These are phyloP conservation scores for Chlorella ohadii DNA, from an alignment of 139 green algal genomes.

Conservation along the genomic window DNA sequence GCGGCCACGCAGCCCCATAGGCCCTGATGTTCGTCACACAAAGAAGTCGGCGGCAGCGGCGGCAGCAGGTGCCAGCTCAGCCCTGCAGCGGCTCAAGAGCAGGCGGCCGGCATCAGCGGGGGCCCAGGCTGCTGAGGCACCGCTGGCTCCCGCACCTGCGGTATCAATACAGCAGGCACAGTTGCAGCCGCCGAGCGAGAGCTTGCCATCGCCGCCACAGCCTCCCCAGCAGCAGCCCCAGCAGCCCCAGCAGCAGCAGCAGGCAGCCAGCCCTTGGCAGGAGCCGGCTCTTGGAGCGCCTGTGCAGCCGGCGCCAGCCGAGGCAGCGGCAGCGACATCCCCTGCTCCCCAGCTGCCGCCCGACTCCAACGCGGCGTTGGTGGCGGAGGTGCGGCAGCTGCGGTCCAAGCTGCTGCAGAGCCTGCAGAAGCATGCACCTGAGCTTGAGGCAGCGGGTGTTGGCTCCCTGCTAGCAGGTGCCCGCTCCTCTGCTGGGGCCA, in stretches of 20 bases:
- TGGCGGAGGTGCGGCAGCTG: constrained; percentile 21
- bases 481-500: neutral
- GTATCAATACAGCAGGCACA: no score
- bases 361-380: constrained; percentile 19
- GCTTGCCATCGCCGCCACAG: neutral
- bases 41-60: constrained; percentile 26
- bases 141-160: no score
- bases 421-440: constrained; percentile 22
- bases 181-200: no score
- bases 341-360: neutral
- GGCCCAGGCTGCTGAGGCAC: neutral
- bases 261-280: neutral
- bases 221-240: neutral
- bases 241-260: neutral
- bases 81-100: constrained; percentile 19
- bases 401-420: constrained; percentile 24
- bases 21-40: constrained; percentile 9
- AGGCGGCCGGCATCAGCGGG: neutral
- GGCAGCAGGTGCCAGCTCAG: neutral
- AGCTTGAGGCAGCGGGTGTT: neutral
- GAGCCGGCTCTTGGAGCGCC: neutral
- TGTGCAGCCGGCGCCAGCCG: neutral
- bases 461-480: neutral
- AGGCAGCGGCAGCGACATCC: neutral
- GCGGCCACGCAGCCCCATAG: constrained; percentile 28